Percentiles rank a stretch among this genome's conserved stretches.
Evolutionary conservation across 139 green algal species (phyloP).

Genomic region (Chlamydomonas applanata): DNA sequence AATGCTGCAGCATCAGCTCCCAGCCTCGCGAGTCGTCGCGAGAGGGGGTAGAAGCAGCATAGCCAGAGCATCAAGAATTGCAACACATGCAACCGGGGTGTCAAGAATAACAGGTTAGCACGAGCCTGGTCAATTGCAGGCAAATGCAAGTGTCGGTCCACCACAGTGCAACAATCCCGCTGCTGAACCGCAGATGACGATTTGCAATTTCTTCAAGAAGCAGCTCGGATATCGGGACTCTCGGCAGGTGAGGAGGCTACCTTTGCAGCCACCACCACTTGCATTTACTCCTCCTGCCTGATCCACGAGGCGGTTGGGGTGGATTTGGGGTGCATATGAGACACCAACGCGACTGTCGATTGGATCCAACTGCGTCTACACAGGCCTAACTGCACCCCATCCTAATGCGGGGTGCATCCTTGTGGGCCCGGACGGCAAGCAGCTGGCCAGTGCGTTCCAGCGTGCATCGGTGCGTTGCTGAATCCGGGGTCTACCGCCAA

Average conservation of each 20-base stretch:
- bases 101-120: not conserved
- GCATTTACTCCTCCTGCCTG: not conserved
- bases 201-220: slow-evolving; percentile 19
- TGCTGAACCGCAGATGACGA: slow-evolving; percentile 14
- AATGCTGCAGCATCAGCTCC: not conserved
- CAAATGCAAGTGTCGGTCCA: too few relatives aligned
- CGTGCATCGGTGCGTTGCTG: slow-evolving; percentile 58
- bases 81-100: not conserved
- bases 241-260: slow-evolving; percentile 26
- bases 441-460: slow-evolving; percentile 55
- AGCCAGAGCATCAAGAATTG: not conserved
- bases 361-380: not conserved
- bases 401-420: slow-evolving; percentile 81
- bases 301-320: not conserved
- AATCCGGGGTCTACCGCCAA: not conserved
- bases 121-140: too few relatives aligned
- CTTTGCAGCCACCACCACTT: not conserved
- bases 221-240: slow-evolving; percentile 15
- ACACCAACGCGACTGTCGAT: not conserved
- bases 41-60: too few relatives aligned
- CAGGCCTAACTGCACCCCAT: slow-evolving; percentile 73
- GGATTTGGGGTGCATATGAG: too few relatives aligned
- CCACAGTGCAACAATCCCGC: too few relatives aligned
- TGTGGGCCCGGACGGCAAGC: slow-evolving; percentile 35
- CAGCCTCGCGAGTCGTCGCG: too few relatives aligned